Base-by-base conservation (phyloP, 2,329 filamentous ascomycete species). In the Exophiala sp. region DNA sequence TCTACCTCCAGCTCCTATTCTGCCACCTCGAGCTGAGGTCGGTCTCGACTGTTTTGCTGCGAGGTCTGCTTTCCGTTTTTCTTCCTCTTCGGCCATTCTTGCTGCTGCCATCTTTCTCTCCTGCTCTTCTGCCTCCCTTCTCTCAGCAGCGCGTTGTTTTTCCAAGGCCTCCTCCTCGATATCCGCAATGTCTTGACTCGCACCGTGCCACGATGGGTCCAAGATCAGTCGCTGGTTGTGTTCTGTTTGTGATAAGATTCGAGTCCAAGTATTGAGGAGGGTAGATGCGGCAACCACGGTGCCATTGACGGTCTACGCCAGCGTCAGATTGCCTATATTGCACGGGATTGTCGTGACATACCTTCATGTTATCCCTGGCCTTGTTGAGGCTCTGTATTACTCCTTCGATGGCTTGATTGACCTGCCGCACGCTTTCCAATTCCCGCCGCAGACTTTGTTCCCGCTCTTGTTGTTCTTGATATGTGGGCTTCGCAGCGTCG, bases 201-300 rank as follows among this genome's bases (percentile, higher is more conserved):
- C 88, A 52, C 94, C 94, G 67, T 92, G 87, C 91, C 92, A 99
- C 54, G 84, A 78, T 1, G 90, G 88, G 66, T 96, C 88, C 42
- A 97, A 79, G 41, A 99, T 86, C 47, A 99, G 77, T 20, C 94
- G 85, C 70, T 97, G 91, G 68, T 95, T 97, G 72, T 99, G 94
- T 72, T 99, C 94, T 3, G 94, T 96, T 71, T 99, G 94, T 5
- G 90, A 94, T 10, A 99, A 82, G 62, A 99, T 96, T 48, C 91
- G 86, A 7, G 91, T 95, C 92, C 92, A 99, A 12, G 91, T 95
- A 65, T 95, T 91, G 32, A 99, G 84, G 11, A 99, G 81, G 1
- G 88, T 88, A 11, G 91, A 95, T 3, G 94, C 91, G 51, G 91
- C 92, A 62, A 82, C 81, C 39, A 97, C 91, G 2, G 94, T 96